These are phyloP conservation scores for Jacaranda mimosifolia DNA, from an alignment of 257 asterid species.

Conservation along the genomic window DNA sequence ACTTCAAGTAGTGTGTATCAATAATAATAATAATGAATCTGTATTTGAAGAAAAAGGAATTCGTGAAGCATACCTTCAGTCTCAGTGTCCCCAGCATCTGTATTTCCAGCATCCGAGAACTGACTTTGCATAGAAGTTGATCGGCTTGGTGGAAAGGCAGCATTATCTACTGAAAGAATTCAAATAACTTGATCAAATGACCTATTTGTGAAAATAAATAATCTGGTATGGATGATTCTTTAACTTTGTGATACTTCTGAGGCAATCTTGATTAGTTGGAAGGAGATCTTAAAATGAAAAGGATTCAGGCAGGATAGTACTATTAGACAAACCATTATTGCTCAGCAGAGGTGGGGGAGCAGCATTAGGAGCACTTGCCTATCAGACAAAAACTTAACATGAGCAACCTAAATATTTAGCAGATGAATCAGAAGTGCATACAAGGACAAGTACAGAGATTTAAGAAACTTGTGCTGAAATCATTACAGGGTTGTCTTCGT, in stretches of 20 bases:
- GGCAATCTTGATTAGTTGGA: slow-evolving; percentile 5
- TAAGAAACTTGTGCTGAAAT: background rate
- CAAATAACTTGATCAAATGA: slow-evolving; percentile 35
- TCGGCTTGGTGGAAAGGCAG: slow-evolving; percentile 49
- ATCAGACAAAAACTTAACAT: slow-evolving; percentile 29
- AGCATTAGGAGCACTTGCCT: slow-evolving; percentile 60
- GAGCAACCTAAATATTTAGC: slow-evolving; percentile 23
- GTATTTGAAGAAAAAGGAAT: background rate
- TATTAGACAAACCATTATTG: slow-evolving; percentile 48
- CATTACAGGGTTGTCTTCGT: slow-evolving; percentile 71
- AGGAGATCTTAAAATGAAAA: background rate
- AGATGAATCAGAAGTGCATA: background rate
- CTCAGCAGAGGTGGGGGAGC: slow-evolving; percentile 39
- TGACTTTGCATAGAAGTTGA: slow-evolving; percentile 60
- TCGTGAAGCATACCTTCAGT: slow-evolving; percentile 57
- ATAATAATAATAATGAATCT: background rate
- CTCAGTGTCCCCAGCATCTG: slow-evolving; percentile 59
- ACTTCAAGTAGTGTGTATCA: too few relatives aligned
- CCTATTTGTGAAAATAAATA: background rate
- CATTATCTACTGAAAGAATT: slow-evolving; percentile 58
- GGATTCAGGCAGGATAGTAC: too few relatives aligned
- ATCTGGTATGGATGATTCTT: background rate
- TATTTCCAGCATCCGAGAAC: slow-evolving; percentile 62
- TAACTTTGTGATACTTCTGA: background rate
- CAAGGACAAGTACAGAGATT: background rate